A percentile compares a stretch with the other conserved stretches of the same genome.
These are phyloP conservation scores for Pseudogymnoascus sp. DNA, from an alignment of 2,329 filamentous ascomycete species.

Conservation along the genomic window DNA sequence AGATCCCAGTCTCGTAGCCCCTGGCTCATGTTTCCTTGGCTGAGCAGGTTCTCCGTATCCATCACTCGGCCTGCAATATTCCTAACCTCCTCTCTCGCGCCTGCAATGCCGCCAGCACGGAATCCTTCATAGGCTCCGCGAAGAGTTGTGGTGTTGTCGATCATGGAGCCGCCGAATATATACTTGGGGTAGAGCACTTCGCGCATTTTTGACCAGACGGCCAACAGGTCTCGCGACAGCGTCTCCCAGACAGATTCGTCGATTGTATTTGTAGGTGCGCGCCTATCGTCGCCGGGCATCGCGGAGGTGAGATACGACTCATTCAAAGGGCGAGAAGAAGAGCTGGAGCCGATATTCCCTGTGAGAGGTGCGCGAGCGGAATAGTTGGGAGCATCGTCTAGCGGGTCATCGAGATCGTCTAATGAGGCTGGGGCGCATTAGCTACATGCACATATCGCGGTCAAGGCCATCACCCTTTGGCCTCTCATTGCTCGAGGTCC, in stretches of 20 bases:
- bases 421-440: constrained; percentile 58
- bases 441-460: constrained; percentile 9
- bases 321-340: constrained; percentile 53
- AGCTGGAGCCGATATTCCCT: constrained; percentile 63
- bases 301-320: constrained; percentile 80
- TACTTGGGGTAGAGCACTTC: constrained; percentile 96
- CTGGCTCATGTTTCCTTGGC: constrained; percentile 70
- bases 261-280: constrained; percentile 84
- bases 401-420: constrained; percentile 87
- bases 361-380: constrained; percentile 73
- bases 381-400: constrained; percentile 47
- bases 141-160: constrained; percentile 47
- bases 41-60: constrained; percentile 54
- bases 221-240: constrained; percentile 81
- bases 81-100: constrained; percentile 55
- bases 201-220: constrained; percentile 96
- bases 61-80: constrained; percentile 55
- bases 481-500: constrained; percentile 9
- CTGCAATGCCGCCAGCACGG: constrained; percentile 49
- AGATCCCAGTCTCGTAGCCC: constrained; percentile 95
- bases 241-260: constrained; percentile 98
- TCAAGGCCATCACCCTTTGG: neutral
- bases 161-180: constrained; percentile 66
- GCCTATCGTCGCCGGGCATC: constrained; percentile 87
- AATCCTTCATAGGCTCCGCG: constrained; percentile 57